Base-by-base conservation (phyloP, 1,284 basidiomycete species). In the Tilletiaria anomala region DNA sequence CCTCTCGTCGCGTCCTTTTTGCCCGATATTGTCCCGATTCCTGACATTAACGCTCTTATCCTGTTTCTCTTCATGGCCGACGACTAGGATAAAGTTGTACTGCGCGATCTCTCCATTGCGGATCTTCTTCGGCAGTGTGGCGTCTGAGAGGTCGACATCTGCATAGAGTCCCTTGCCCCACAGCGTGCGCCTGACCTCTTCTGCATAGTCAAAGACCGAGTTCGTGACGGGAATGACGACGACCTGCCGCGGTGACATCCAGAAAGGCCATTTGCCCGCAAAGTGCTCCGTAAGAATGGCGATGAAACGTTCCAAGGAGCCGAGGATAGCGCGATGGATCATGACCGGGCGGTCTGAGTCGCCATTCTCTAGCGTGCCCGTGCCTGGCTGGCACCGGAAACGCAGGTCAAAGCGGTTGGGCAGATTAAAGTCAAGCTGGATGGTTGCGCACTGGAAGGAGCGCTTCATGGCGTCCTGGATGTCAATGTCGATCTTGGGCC, bases 231-330 rank as follows among this genome's bases (percentile, higher is more conserved):
- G 93, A 37, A 99, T 83, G 43, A 97, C 82, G 20, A 93, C 71
- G 19, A 94, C 79, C 70, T 97, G 93, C 35, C 93, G 77, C 11
- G 93, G 93, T 0, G 82, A 88, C 37, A 97, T 66, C 93, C 93
- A 99, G 76, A 97, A 94, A 4, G 93, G 93, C 89, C 91, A 99
- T 72, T 94, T 94, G 23, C 93, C 93, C 34, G 78, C 89, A 65
- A 88, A 91, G 68, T 94, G 88, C 69, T 99, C 93, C 3, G 87
- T 96, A 51, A 91, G 80, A 62, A 97, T 96, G 32, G 87, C 91
- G 45, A 94, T 86, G 72, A 97, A 97, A 1, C 93, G 75, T 70
- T 99, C 93, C 26, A 97, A 67, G 62, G 82, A 86, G 36, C 93
- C 93, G 51, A 97, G 70, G 65, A 97, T 88, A 3, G 93, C 93